phyloP scores from a whole-genome alignment of 345 rosid species.

The Crucihimalaya himalaica region DNA sequence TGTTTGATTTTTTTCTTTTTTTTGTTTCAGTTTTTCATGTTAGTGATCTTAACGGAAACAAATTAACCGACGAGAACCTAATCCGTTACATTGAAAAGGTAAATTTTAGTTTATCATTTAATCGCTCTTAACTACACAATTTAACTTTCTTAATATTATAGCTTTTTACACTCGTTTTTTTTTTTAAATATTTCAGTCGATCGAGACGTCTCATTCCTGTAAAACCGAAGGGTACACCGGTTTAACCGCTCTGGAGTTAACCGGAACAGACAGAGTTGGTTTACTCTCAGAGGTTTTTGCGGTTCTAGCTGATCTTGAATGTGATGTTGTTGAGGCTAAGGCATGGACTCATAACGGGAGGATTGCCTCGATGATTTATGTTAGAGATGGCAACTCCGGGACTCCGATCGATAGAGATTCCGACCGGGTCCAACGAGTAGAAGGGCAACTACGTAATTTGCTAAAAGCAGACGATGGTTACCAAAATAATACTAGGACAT shows the following conservation, averaged over 20 bases:
- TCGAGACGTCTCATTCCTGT: constrained; percentile 53
- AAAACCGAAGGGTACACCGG: constrained; percentile 53
- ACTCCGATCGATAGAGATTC: constrained; percentile 60
- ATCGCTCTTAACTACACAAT: background rate
- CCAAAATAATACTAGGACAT: constrained; percentile 66
- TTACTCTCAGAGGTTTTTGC: constrained; percentile 81
- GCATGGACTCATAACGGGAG: constrained; percentile 90
- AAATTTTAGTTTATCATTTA: background rate
- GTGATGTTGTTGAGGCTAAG: constrained; percentile 78
- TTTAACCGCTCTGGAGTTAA: constrained; percentile 67
- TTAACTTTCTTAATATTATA: background rate
- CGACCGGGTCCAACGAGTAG: constrained; percentile 52
- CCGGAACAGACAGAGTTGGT: constrained; percentile 79
- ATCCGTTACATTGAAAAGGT: constrained; percentile 91
- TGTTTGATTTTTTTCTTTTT: constrained; percentile 6
- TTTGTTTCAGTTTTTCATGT: constrained; percentile 82
- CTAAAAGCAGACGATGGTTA: constrained; percentile 85
- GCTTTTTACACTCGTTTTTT: background rate
- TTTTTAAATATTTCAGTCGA: constrained; percentile 42
- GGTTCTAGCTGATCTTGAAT: constrained; percentile 68
- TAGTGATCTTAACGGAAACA: constrained; percentile 77
- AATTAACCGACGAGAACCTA: constrained; percentile 74
- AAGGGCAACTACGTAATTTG: constrained; percentile 61
- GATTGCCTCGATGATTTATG: constrained; percentile 63
- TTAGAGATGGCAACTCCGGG: constrained; percentile 66